These are phyloP conservation scores for Didymella keratinophila DNA, from an alignment of 2,329 filamentous ascomycete species.

Conservation along the genomic window DNA sequence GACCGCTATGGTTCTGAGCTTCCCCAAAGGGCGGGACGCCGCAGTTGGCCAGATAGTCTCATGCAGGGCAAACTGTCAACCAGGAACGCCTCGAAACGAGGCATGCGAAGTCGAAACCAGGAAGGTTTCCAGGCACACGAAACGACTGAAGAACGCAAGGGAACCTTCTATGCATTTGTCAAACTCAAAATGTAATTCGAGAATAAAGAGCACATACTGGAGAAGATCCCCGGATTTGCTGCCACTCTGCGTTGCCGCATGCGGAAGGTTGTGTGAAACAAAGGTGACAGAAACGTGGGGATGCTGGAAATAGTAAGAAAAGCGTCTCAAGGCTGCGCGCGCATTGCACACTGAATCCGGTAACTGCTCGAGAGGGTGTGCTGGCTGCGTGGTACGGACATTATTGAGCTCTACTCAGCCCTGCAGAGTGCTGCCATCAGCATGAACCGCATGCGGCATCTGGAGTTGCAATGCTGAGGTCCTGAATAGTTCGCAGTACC, in stretches of 20 bases:
- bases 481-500: conserved; percentile 11
- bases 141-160: background rate
- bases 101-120: background rate
- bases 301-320: conserved; percentile 21
- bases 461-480: conserved; percentile 14
- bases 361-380: conserved; percentile 29
- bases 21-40: conserved; percentile 4
- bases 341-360: conserved; percentile 13
- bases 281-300: conserved; percentile 13
- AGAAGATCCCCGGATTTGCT: conserved; percentile 25
- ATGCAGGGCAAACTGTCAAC: background rate
- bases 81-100: conserved; percentile 8
- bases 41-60: conserved; percentile 6
- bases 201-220: conserved; percentile 22
- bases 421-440: conserved; percentile 31
- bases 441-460: conserved; percentile 12
- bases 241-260: conserved; percentile 15
- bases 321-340: conserved; percentile 13
- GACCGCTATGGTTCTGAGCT: background rate
- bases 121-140: conserved; percentile 17
- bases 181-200: conserved; percentile 10
- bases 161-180: conserved; percentile 8
- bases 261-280: conserved; percentile 21
- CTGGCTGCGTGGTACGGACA: conserved; percentile 41
- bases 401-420: conserved; percentile 43